A percentile compares a stretch with the other conserved stretches of the same genome.
Evolutionary conservation across 192 early-diverging fungal genomes (phyloP).

Genomic region (Backusella liffmaniae): DNA sequence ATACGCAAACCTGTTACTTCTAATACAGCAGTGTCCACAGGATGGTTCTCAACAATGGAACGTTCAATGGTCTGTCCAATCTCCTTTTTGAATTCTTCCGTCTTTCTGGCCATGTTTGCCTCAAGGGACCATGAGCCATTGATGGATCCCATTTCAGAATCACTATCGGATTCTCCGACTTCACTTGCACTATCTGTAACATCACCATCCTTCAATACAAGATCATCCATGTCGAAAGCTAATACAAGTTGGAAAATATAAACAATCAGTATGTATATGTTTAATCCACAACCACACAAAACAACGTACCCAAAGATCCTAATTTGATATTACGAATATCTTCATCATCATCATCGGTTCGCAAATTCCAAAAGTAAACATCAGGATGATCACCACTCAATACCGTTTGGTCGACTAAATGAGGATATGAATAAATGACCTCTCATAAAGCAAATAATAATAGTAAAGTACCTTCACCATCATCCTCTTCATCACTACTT

Average conservation of each 20-base stretch:
- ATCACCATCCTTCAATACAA: constrained; percentile 40
- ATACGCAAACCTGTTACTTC: constrained; percentile 89
- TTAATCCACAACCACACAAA: background rate
- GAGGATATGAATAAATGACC: constrained; percentile 4
- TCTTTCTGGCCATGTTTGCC: constrained; percentile 45
- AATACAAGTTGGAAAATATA: constrained; percentile 1
- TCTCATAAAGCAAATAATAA: background rate
- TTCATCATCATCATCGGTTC: constrained; percentile 54
- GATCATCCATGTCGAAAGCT: constrained; percentile 49
- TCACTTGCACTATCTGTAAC: constrained; percentile 37
- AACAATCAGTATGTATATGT: background rate
- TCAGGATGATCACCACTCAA: constrained; percentile 57
- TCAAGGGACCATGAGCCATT: constrained; percentile 50
- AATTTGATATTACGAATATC: constrained; percentile 54
- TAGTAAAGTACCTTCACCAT: constrained; percentile 21
- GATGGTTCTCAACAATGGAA: constrained; percentile 76
- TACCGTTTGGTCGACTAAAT: constrained; percentile 25
- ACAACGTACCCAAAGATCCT: constrained; percentile 42
- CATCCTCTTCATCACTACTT: constrained; percentile 41
- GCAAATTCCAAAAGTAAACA: constrained; percentile 59
- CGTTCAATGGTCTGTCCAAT: constrained; percentile 73
- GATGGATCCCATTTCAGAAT: constrained; percentile 44
- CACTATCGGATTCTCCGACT: constrained; percentile 35
- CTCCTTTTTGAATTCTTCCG: constrained; percentile 74
- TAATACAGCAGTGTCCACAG: constrained; percentile 68